Conservation (phyloP, 2,329 filamentous ascomycete species). For the Neonectria magnoliae region DNA sequence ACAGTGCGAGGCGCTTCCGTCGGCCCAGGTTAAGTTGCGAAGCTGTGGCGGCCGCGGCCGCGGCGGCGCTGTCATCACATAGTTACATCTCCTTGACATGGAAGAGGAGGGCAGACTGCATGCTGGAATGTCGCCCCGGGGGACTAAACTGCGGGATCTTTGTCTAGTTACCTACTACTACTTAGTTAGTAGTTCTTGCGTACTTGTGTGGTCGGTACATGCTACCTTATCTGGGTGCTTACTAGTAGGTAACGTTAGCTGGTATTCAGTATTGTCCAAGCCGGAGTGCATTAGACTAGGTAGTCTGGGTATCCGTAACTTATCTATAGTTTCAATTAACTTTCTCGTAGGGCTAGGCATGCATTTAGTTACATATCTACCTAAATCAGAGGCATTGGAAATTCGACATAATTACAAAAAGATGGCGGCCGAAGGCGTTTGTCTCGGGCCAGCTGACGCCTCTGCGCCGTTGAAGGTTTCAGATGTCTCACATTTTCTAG, state of each 20-base stretch:
- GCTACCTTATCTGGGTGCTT: not conserved
- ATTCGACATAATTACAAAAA: not conserved
- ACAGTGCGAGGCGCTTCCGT: slow-evolving; percentile 30
- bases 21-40: not conserved
- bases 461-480: slow-evolving; percentile 24
- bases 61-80: no score
- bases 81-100: no score
- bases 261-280: no score
- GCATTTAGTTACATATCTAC: no score
- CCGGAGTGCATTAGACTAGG: no score
- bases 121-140: slow-evolving; percentile 4
- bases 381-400: not conserved
- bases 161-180: no score
- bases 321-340: not conserved
- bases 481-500: slow-evolving; percentile 4
- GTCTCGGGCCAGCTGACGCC: slow-evolving; percentile 10
- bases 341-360: slow-evolving; percentile 8
- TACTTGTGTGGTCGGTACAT: not conserved
- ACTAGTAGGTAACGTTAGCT: no score
- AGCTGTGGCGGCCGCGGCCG: no score
- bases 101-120: not conserved
- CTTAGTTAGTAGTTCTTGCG: not conserved
- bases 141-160: not conserved
- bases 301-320: not conserved
- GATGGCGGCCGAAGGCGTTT: not conserved